Base-by-base conservation (phyloP, 2,329 filamentous ascomycete species). In the Xylaria polymorpha region DNA sequence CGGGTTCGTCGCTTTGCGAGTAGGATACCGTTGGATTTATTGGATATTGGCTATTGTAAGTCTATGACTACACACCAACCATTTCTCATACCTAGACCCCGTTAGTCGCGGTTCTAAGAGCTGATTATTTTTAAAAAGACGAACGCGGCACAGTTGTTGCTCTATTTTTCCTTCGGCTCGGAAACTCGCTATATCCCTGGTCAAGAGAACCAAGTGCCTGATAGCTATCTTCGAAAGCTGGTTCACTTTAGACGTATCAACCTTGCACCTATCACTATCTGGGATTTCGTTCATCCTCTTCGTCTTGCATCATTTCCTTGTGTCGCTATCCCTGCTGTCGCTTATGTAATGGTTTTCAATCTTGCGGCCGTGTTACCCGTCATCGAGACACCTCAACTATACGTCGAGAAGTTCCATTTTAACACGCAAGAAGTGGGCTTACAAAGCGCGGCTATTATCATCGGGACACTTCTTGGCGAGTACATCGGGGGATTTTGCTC, bases 21-120 rank as follows among this genome's bases (percentile, higher is more conserved):
- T 67, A 12, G 53, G 60, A 46, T 70, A 70, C 14, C 64, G 64
- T n/a, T 70, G 68, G 68, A 68, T 70, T 20, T 70, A 64, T 58
- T 70, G 68, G 68, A 61, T 25, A 2, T 39, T 70, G 32, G 68
- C 68, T n/a, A 70, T 70, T 57, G 68, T 70, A 53, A 67, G 67
- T 69, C 9, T 18, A 1, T n/a, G 22, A 29, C 50, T 41, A 6
- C 37, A 25, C 12, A 37, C 32, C n/a, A 39, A 37, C 56, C 18
- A n/a, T 9, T 3, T 29, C 12, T 29, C 8, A 37, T 15, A 22
- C n/a, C 2, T 22, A 37, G n/a, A 3, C 6, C 22, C 2, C n/a
- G 2, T 43, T 29, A 3, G 18, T 29, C 15, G 4, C 10, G 18
- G 6, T 7, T 43, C 7, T 41, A 20, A 10, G 14, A n/a, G 15